Base-by-base conservation (phyloP, 129 eudicot species). In the Rutidosis leptorrhynchoides region DNA sequence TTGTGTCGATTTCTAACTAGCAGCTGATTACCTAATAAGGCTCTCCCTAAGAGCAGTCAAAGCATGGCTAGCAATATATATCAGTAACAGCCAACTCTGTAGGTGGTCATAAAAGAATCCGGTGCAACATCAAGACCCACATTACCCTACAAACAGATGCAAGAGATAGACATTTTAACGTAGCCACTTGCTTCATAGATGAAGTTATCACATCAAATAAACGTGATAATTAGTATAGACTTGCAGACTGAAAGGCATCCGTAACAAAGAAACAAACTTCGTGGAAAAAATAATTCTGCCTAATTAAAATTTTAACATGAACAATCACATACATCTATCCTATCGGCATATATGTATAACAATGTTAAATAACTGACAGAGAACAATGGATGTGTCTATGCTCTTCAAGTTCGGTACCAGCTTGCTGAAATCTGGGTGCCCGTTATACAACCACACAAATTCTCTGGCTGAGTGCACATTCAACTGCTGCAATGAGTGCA, bases 371-470 rank as follows among this genome's bases (percentile, higher is more conserved):
- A 89, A 96, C 97, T 94, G 99, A 55, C 97, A 95, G 53, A 94
- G 80, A 77, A 94, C 83, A 73, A 94, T 83, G 77, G 99, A 96
- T n/a, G 99, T 89, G 77, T 94, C 99, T 1, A 88, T 78, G 80
- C 78, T 82, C 79, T 77, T 80, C 72, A 94, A 76, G 68, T 89
- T 93, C 3, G 86, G 97, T 65, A 84, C 66, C 65, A 86, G 69
- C 48, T 84, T 79, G 58, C 84, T 77, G 71, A 60, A 84, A 75
- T 94, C 99, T 29, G 99, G 97, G 70, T 94, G 97, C 72, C 99
- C 99, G 62, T 94, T 94, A 77, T 94, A 94, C 99, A 96, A 89
- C 93, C 97, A 94, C 42, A 94, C 99, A 80, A 94, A 86, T 74
- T 94, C 99, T 80, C 99, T 83, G 37, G 99, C 99, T 17, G 99